Base-by-base conservation (phyloP, 805 yeast species). In the Saccharomycodes ludwigii region DNA sequence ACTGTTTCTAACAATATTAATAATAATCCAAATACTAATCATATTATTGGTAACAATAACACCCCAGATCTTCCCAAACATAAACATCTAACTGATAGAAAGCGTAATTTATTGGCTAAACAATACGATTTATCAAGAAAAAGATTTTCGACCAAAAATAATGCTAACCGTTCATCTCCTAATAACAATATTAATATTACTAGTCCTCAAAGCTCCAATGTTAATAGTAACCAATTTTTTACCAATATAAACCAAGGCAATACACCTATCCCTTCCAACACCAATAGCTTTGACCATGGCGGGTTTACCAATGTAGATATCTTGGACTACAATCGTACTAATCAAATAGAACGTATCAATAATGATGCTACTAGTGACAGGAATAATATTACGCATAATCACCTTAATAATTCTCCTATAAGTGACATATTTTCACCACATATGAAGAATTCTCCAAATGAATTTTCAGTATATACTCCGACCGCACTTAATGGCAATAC, bases 61-160 rank as follows among this genome's bases (percentile, higher is more conserved):
- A 40, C 24, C 7, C 40, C 41, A 34, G 19, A 33, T 6, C 33
- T 21, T 12, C 36, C 28, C 32, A 30, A 27, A 16, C 12, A 30
- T 21, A 31, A 33, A n/a, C 16, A 23, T 21, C 32, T 52, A 24
- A 43, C 54, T 1, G 50, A 49, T 36, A 40, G 54, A 29, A 43
- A 46, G 29, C 51, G 48, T 27, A 48, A 41, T 18, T 46, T 49
- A 24, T 33, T 52, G 29, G 46, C 51, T 2, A 50, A 54, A 13
- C 59, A 54, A 36, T 51, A 54, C 27, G 55, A 49, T 31, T 41
- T 46, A 33, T 42, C 47, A 11, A 49, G 47, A 30, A 47, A 52
- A 7, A 45, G 57, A 29, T 50, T 48, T 28, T 44, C 53, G 6
- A 40, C 49, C 6, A 41, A 40, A 18, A 42, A 36, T 13, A n/a